Base-by-base conservation (phyloP, 371 early-diverging fungal genomes). In the Mucor racemosus region DNA sequence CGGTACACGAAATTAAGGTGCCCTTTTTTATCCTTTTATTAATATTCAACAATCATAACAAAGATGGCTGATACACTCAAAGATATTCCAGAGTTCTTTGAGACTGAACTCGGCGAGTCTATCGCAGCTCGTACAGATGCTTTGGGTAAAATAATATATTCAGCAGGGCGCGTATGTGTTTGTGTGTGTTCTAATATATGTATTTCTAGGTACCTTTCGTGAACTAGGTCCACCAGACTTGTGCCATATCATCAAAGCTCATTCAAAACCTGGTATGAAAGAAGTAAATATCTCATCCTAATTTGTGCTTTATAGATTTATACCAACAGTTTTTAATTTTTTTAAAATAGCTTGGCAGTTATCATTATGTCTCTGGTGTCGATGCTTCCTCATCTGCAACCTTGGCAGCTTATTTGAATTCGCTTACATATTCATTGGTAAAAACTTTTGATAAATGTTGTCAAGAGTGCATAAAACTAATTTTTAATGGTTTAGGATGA, bases 191-290 rank as follows among this genome's bases (percentile, higher is more conserved):
- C 15, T 4, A 35, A 10, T 57, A 57, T 36, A 42, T 33, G 13
- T 36, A 40, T 62, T 42, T 36, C 9, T 44, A 92, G 95, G 88
- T 21, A 86, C 93, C 62, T 95, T 94, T 75, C 90, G 95, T 53
- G 96, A 96, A 73, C 85, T 98, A 21, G 98, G 98, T 5, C 97
- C 98, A 42, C 97, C 97, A n/a, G 98, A 98, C 74, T 88, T 98
- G 31, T 94, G 95, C 70, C 97, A 96, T 75, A 88, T 98, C 61
- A 90, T 94, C 53, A 98, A 98, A 81, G 80, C 86, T 33, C 93
- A 94, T 69, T 83, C 88, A 3, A 95, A 93, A 76, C 86, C 91
- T 54, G 86, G 87, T 35, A 82, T 88, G 26, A 93, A 90, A 66
- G 96, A 97, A 77, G 90, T 95, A 88, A 71, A 26, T 26, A 11